phyloP scores from a whole-genome alignment of 495 filamentous ascomycete species.

The Aspergillus funiculosus region DNA sequence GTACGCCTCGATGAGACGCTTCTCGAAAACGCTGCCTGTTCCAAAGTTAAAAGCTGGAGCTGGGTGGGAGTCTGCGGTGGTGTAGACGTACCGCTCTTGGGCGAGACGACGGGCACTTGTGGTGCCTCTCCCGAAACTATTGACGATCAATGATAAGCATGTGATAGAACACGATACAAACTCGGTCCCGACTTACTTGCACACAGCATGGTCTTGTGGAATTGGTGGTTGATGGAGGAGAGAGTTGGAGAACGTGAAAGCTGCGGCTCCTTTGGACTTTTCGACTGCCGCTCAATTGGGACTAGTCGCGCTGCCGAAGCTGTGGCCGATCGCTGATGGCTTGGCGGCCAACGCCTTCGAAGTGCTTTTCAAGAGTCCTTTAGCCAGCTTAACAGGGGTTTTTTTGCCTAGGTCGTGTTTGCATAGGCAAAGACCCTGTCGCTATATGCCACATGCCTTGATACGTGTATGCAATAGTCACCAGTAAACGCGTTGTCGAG shows the following conservation, averaged over 20 bases:
- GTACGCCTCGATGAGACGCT: constrained; percentile 89
- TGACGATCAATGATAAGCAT: constrained; percentile 22
- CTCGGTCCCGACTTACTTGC: constrained; percentile 53
- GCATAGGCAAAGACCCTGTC: too few relatives aligned
- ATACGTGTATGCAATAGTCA: background rate
- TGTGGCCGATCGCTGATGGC: constrained; percentile 22
- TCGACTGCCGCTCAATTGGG: constrained; percentile 34
- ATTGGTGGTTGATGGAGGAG: constrained; percentile 26
- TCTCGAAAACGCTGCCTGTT: constrained; percentile 84
- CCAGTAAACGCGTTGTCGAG: background rate
- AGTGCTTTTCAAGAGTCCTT: too few relatives aligned
- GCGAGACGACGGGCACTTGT: constrained; percentile 87
- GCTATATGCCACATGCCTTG: background rate
- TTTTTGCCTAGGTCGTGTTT: too few relatives aligned
- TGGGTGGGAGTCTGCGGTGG: constrained; percentile 8
- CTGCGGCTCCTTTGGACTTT: constrained; percentile 40
- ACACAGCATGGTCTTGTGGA: constrained; percentile 56
- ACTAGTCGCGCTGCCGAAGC: constrained; percentile 30
- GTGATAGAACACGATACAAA: background rate
- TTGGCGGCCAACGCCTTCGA: constrained; percentile 15
- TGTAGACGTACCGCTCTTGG: constrained; percentile 72
- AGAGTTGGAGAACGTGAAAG: constrained; percentile 27
- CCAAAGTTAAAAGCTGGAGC: constrained; percentile 28
- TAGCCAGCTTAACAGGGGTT: too few relatives aligned
- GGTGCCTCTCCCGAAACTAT: constrained; percentile 96